Conservation (phyloP, 805 yeast species). For the Cyberlindnera xishuangbannaensis region DNA sequence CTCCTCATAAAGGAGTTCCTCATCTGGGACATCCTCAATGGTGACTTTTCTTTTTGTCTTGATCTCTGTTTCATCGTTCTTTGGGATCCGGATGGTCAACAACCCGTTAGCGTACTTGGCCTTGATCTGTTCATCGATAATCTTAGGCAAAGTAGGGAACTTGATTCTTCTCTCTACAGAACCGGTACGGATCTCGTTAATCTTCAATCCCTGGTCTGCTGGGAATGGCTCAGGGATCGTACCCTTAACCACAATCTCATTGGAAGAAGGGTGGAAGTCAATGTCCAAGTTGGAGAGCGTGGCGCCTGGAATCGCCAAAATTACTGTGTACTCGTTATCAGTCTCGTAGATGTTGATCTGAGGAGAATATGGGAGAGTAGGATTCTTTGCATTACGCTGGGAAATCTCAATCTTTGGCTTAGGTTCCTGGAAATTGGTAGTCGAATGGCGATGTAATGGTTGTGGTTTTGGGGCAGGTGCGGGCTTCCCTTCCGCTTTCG, state of each 20-base stretch:
- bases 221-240: slow-evolving; percentile 25
- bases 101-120: slow-evolving; percentile 52
- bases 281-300: slow-evolving; percentile 45
- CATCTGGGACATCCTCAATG: slow-evolving; percentile 46
- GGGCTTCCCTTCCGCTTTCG: too few relatives aligned
- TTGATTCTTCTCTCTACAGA: slow-evolving; percentile 51
- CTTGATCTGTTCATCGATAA: slow-evolving; percentile 46
- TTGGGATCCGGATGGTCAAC: slow-evolving; percentile 47
- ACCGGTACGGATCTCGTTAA: slow-evolving; percentile 52
- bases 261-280: slow-evolving; percentile 53
- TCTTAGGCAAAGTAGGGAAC: slow-evolving; percentile 47
- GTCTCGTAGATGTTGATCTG: slow-evolving; percentile 53
- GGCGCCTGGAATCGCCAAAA: slow-evolving; percentile 56
- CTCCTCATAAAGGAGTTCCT: slow-evolving; percentile 35
- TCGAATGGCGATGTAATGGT: slow-evolving; percentile 22
- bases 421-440: slow-evolving; percentile 19
- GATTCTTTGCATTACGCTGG: slow-evolving; percentile 21
- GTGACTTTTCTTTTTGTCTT: slow-evolving; percentile 39
- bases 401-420: slow-evolving; percentile 26
- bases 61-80: slow-evolving; percentile 30
- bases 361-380: slow-evolving; percentile 48
- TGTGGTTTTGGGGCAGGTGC: slow-evolving; percentile 1
- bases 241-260: slow-evolving; percentile 49
- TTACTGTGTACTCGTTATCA: slow-evolving; percentile 39
- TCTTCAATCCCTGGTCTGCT: slow-evolving; percentile 30